Base-by-base conservation (phyloP, 2,329 filamentous ascomycete genomes). In the Teratosphaeria destructans region DNA sequence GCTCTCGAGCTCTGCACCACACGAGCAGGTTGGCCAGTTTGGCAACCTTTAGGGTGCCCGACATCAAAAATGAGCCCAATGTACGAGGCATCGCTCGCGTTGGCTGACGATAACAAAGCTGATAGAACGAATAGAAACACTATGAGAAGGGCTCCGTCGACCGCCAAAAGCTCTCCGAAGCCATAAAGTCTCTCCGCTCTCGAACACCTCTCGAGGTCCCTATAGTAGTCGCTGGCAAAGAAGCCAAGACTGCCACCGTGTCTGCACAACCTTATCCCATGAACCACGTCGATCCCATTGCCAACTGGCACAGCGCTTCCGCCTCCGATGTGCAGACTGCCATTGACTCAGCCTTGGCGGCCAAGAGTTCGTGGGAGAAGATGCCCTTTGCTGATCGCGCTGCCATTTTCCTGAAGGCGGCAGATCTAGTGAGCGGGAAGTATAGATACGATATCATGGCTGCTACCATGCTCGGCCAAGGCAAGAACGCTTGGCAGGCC, bases 401-500 rank as follows among this genome's bases (percentile, higher is more conserved):
- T 12, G 89, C 92, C 59, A 82, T 99, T 71, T 97, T 97, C 79
- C 83, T 97, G 70, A 96, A 96, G 81, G 93, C 94, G 3, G 93
- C 93, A 37, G 92, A 97, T 72, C 80, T 99, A 63, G 85, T 99
- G 66, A 81, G 88, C 58, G 88, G 84, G 64, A 97, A 97, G 78
- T 97, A 99, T 77, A 85, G 94, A 72, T 96, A 96, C 76, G 90
- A 96, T 59, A 84, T 99, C 68, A 95, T 97, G 89, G 93, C 94
- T 7, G 85, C 90, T 53, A 96, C 94, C 14, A 96, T 97, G 85
- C 80, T 96, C 35, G 94, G 93, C 62, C 93, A 99, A 77, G 93
- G 94, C 70, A 97, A 97, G 84, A 97, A 96, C 74, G 90, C 90
- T 55, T 97, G 91, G 91, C 93, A 99, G 77, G 93, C 94, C n/a